These are phyloP conservation scores for Scenedesmus sp. DNA, from an alignment of 163 green algal genomes.

Conservation along the genomic window DNA sequence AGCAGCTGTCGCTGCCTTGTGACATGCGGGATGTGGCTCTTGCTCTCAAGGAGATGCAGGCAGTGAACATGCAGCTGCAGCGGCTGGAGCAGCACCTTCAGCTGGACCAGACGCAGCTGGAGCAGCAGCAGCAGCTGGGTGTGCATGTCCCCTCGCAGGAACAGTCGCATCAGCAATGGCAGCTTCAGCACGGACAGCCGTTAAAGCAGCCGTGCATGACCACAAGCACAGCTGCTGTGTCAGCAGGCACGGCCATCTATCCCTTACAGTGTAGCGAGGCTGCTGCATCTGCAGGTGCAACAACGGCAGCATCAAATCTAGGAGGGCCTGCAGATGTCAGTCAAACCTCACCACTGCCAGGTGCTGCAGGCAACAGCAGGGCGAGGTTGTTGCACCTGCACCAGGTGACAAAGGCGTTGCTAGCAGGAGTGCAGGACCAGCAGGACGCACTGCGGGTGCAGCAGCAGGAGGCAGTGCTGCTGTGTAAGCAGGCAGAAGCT, in stretches of 20 bases:
- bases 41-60: not conserved
- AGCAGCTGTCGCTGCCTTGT: not conserved
- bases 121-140: not conserved
- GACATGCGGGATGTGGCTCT: not conserved
- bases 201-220: not conserved
- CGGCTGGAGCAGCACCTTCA: conserved; percentile 13
- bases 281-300: not conserved
- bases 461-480: conserved; percentile 5
- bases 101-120: not conserved
- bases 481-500: not conserved
- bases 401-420: not conserved
- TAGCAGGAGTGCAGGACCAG: not conserved
- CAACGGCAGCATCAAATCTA: not conserved
- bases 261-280: not conserved
- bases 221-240: not conserved
- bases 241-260: not conserved
- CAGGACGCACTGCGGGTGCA: not conserved
- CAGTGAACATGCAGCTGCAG: not conserved
- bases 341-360: not conserved
- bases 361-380: not conserved
- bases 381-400: not conserved
- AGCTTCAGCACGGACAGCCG: not conserved
- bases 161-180: not conserved
- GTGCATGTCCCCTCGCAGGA: not conserved
- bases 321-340: not conserved